Evolutionary conservation across 2,329 filamentous ascomycete species (phyloP).

Genomic region (Dryadomyces quercivorus): DNA sequence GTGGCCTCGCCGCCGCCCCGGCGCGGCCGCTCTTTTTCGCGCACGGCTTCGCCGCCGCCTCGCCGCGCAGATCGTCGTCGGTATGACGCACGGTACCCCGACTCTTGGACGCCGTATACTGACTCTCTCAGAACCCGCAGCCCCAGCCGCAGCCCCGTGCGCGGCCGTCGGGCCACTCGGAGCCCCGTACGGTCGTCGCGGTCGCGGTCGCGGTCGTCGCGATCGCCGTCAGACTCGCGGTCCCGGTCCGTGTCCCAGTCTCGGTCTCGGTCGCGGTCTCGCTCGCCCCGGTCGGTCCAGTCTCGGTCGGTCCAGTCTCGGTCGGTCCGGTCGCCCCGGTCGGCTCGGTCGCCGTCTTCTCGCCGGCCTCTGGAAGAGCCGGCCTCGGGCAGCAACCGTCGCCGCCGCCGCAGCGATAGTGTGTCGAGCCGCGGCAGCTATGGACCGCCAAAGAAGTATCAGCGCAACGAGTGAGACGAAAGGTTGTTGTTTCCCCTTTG

Average conservation of each 20-base stretch:
- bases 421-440: conserved; percentile 9
- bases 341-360: not conserved
- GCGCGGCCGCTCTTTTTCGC: not conserved
- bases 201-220: not conserved
- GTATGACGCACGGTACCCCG: too few relatives aligned
- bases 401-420: conserved; percentile 12
- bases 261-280: not conserved
- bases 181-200: too few relatives aligned
- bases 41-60: not conserved
- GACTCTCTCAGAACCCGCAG: conserved; percentile 1
- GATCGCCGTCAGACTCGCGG: not conserved
- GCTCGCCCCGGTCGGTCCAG: not conserved
- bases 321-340: not conserved
- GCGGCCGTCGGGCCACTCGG: not conserved
- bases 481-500: not conserved
- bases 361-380: too few relatives aligned
- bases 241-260: not conserved
- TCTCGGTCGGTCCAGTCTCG: too few relatives aligned
- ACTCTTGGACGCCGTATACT: too few relatives aligned
- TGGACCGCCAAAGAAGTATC: conserved; percentile 15
- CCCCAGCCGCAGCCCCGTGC: conserved; percentile 1
- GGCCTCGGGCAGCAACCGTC: conserved; percentile 2
- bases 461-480: conserved; percentile 5
- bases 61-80: too few relatives aligned
- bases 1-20: not conserved